A percentile compares a stretch with the other conserved stretches of the same genome.
Conservation (phyloP, 805 yeast genomes). For the Candida argentea region DNA sequence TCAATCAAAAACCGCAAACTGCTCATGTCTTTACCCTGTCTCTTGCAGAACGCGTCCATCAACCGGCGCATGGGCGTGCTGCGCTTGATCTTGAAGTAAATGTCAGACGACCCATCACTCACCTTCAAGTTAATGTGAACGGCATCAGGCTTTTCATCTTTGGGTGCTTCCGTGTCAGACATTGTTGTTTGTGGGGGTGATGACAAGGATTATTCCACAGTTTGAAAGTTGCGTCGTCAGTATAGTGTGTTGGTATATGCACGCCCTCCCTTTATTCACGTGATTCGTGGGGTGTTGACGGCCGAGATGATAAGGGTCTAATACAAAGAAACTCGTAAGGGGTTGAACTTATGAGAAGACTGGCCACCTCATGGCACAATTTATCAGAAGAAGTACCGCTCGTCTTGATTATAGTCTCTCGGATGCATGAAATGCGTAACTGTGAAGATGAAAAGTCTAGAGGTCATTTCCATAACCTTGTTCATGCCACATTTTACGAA, state of each 20-base stretch:
- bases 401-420: too few species aligned
- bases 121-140: conserved; percentile 91
- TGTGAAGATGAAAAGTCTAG: too few species aligned
- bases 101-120: conserved; percentile 87
- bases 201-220: neutral
- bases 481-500: too few species aligned
- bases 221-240: neutral
- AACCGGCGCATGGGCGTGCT: conserved; percentile 87
- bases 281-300: too few species aligned
- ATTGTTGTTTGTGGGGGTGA: conserved; percentile 3
- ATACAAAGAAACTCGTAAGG: too few species aligned
- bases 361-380: too few species aligned
- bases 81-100: conserved; percentile 89
- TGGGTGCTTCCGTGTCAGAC: conserved; percentile 18
- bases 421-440: too few species aligned
- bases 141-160: conserved; percentile 38
- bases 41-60: conserved; percentile 96
- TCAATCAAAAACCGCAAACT: conserved; percentile 85
- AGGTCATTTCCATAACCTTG: too few species aligned
- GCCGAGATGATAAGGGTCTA: too few species aligned
- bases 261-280: too few species aligned
- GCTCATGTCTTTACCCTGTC: conserved; percentile 84
- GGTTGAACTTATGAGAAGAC: too few species aligned
- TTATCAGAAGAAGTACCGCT: too few species aligned
- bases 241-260: conserved; percentile 2